phyloP scores from a whole-genome alignment of 2,329 filamentous ascomycete species.

The Fusarium euwallaceae region DNA sequence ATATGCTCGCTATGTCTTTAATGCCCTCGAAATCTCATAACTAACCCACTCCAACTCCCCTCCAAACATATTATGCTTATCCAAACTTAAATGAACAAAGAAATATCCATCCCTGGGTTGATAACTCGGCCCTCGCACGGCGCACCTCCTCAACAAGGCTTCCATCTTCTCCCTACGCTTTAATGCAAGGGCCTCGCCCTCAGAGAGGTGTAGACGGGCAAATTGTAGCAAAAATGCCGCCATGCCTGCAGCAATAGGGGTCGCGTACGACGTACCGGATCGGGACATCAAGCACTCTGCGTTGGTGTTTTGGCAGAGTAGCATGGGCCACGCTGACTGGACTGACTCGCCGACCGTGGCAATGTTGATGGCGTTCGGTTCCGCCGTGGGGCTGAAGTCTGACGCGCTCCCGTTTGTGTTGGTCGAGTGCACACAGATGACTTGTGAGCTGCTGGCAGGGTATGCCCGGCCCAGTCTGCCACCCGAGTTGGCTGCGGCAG shows the following conservation, averaged over 20 bases:
- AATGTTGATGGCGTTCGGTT: constrained; percentile 13
- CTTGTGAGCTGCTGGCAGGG: constrained; percentile 13
- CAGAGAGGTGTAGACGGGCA: constrained; percentile 5
- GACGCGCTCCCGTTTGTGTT: constrained; percentile 15
- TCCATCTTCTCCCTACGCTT: constrained; percentile 20
- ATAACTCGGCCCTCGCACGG: neutral
- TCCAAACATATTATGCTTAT: constrained; percentile 19
- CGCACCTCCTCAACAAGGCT: constrained; percentile 5
- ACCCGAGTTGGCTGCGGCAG: constrained; percentile 25
- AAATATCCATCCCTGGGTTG: constrained; percentile 7
- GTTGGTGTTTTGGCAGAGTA: constrained; percentile 4
- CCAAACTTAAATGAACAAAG: constrained; percentile 14
- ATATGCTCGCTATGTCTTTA: constrained; percentile 8
- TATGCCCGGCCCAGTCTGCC: constrained; percentile 9
- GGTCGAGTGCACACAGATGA: constrained; percentile 30
- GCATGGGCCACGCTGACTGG: constrained; percentile 19
- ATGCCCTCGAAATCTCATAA: neutral
- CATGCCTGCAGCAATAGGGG: constrained; percentile 11
- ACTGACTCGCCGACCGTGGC: constrained; percentile 14
- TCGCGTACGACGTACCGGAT: constrained; percentile 21
- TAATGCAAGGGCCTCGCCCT: neutral
- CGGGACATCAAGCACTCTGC: neutral
- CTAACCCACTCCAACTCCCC: neutral
- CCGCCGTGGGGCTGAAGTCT: constrained; percentile 17
- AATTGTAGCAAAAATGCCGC: constrained; percentile 12